Base-by-base conservation (phyloP, 139 green algal genomes). In the Spirogloea muscicola region DNA sequence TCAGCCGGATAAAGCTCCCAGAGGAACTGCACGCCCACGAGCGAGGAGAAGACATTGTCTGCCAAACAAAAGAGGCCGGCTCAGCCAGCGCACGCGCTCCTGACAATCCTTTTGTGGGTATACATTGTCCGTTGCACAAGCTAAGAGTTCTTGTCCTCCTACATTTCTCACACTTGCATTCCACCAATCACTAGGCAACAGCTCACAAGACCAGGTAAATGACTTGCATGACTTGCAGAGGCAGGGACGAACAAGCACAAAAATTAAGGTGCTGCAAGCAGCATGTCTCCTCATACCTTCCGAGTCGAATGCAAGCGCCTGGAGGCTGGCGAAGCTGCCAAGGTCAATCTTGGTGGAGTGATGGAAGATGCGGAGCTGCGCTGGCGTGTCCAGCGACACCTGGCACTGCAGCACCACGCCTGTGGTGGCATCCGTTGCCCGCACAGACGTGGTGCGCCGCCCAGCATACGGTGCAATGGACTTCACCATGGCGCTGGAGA, bases 41-140 rank as follows among this genome's bases (percentile, higher is more conserved):
- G 31, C n/a, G 69, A 74, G 2, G 69, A 77, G 58, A 77, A 77
- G 18, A 78, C 49, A 34, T 77, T 31, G 29, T 68, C 65, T 74
- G 65, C 55, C 55, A 64, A 10, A 38, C 55, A 64, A 64, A 9
- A 64, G 33, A 13, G 31, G 33, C 55, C 31, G 55, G 9, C 13
- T 13, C 55, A 64, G 55, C n/a, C n/a, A n/a, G n/a, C n/a, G n/a
- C n/a, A n/a, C n/a, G n/a, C n/a, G n/a, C n/a, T n/a, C n/a, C n/a
- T n/a, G n/a, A n/a, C n/a, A n/a, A n/a, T n/a, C n/a, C n/a, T n/a
- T n/a, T n/a, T n/a, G n/a, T n/a, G n/a, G n/a, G n/a, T n/a, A n/a
- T n/a, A n/a, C n/a, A n/a, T n/a, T n/a, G n/a, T n/a, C n/a, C n/a
- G n/a, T n/a, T n/a, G n/a, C n/a, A n/a, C n/a, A n/a, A n/a, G n/a